phyloP scores from a whole-genome alignment of 352 stramenopile species.

The Globisporangium parvum region DNA sequence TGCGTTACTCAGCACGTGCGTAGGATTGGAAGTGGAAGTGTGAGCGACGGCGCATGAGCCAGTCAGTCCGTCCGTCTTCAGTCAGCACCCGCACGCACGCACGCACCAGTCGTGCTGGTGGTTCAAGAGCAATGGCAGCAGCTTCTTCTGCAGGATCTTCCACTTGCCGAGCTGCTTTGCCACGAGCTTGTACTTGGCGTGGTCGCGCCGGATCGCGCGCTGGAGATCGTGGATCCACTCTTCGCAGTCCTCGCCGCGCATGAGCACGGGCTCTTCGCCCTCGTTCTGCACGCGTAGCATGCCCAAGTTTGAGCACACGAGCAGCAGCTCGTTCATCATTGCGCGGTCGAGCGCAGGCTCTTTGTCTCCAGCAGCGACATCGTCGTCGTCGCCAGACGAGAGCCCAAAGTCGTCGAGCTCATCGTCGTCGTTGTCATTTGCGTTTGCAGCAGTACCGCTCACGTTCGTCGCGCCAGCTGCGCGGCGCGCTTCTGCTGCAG shows the following conservation, averaged over 20 bases:
- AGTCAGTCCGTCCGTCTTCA: no score
- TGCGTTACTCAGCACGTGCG: neutral
- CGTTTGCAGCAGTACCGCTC: conserved; percentile 1
- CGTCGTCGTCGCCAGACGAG: conserved; percentile 43
- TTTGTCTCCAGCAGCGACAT: conserved; percentile 18
- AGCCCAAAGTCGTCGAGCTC: conserved; percentile 55
- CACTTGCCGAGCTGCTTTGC: conserved; percentile 81
- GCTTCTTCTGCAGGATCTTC: conserved; percentile 86
- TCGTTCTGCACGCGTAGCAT: conserved; percentile 64
- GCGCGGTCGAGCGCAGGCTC: conserved; percentile 41
- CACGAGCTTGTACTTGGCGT: conserved; percentile 78
- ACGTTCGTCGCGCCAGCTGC: conserved; percentile 12
- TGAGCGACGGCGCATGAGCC: neutral
- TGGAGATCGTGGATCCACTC: conserved; percentile 86
- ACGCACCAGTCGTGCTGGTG: conserved; percentile 87
- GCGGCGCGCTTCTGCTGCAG: conserved; percentile 5
- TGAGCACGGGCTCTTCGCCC: conserved; percentile 54
- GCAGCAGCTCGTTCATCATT: conserved; percentile 85
- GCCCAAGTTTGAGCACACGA: conserved; percentile 84
- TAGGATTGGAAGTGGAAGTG: neutral
- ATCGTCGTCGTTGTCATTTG: conserved; percentile 4
- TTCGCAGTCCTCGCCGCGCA: conserved; percentile 79
- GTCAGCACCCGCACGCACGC: no score
- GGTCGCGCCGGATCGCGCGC: conserved; percentile 70
- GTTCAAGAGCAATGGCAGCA: conserved; percentile 78